Evolutionary conservation across 345 rosid genomes (phyloP), one percentile per base, ranked within the genome.

Genomic region (Dipteronia dyeriana): DNA sequence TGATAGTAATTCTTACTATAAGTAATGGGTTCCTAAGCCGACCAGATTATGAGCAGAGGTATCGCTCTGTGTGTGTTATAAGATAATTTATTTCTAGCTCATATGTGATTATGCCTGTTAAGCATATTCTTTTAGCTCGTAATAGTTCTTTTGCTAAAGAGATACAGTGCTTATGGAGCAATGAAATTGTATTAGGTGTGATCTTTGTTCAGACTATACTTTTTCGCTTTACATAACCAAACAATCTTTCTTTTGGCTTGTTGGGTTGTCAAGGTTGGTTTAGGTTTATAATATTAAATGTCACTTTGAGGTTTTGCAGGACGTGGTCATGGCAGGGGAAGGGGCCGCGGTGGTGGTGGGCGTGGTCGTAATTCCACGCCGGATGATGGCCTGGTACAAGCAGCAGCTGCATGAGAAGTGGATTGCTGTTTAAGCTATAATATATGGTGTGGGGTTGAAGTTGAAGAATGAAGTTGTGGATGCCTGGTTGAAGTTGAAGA

Each of bases 271-370:
- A 39, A 69, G 14, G 41, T 53, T 17, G 38, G 14, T 7, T 72
- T 61, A 65, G 68, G 20, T 34, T 43, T 43, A 23, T 9, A 13
- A 10, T 54, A 11, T 9, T 72, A 16, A 19, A 65, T 7, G 20
- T 20, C 26, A 2, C 11, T 22, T 49, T 19, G 11, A n/a, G 63
- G 10, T 53, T 70, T 41, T 71, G 54, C 77, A 84, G 84, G 86
- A 14, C 86, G 82, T 5, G 82, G 75, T 57, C 80, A 78, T 13
- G 82, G 72, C n/a, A 71, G 82, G 71, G 82, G 79, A 73, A 60
- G 78, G 53, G 43, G 69, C n/a, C 76, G 70, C 7, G 81, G 84
- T 4, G 81, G 83, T 56, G 85, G 49, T 45, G 13, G 49, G 2
- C 2, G 49, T 45, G 49, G 78, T 56, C 81, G 69, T 25, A 67